Evolutionary conservation across 2,329 filamentous ascomycete species (phyloP), one percentile per base, ranked within the genome.

Genomic region (Plectosphaerella sp.): DNA sequence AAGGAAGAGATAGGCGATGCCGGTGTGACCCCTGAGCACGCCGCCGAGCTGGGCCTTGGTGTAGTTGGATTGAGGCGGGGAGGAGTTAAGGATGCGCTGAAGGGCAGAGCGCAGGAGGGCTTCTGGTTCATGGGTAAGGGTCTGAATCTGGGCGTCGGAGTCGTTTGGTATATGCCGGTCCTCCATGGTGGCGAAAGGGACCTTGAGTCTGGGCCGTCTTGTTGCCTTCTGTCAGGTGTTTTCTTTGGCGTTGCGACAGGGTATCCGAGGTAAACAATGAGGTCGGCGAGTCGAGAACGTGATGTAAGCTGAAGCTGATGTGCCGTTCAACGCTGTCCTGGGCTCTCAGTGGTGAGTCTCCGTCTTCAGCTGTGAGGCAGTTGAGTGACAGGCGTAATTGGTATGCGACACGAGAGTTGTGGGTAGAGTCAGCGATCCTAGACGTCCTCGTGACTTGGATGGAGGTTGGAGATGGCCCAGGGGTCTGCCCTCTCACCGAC

Each of bases 1-100:
- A 20, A 79, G 72, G 62, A 84, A 80, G 10, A 84, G 68, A 55
- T 80, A 79, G 5, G 78, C 76, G n/a, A 82, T 66, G 14, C 77
- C 77, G 2, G 78, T 82, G 15, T 79, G 79, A 1, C 80, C 81
- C 2, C 65, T 68, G 58, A 76, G 79, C 12, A 84, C 61, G 0
- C 80, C 80, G n/a, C 71, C 67, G 12, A 75, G 62, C 14, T 65
- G 56, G 11, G 62, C 61, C 12, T 60, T 60, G 7, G 62, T 53
- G 51, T 75, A 74, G 3, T 59, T 54, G 14, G 62, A 55, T 18
- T 64, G 64, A 0, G 72, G 73, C 2, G 72, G 72, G 16, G 64
- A 66, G 45, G 59, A 62, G 48, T 59, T 56, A 46, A 75, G 55
- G 39, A 74, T 64, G 20, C 69, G 63, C 33, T 71, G 65, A 18